A percentile compares a stretch with the other conserved stretches of the same genome.
Evolutionary conservation across 2,329 filamentous ascomycete species (phyloP).

Genomic region (Cryphonectria nitschkei): DNA sequence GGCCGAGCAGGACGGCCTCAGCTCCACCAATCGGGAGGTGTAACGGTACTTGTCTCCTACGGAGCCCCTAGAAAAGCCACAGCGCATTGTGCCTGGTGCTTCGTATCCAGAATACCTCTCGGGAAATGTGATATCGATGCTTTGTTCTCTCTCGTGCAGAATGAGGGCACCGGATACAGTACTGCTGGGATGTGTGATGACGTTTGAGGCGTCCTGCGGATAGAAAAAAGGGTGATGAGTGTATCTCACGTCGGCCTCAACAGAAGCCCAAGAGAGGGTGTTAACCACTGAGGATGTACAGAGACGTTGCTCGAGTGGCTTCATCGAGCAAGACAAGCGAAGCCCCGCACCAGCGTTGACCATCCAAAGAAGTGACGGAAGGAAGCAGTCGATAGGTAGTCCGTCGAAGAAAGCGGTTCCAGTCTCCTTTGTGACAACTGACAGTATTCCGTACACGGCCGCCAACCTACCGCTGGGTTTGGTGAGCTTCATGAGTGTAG

Average conservation of each 20-base stretch:
- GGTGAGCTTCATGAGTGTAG: neutral
- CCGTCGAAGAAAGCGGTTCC: neutral
- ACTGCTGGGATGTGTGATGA: neutral
- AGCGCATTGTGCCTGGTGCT: neutral
- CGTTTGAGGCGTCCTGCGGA: neutral
- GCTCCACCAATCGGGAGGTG: neutral
- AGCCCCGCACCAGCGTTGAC: neutral
- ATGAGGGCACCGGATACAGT: neutral
- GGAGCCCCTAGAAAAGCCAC: too few relatives aligned
- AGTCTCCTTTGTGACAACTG: neutral
- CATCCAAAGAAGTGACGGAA: neutral
- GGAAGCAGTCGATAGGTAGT: neutral
- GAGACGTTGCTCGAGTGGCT: neutral
- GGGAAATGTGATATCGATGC: neutral
- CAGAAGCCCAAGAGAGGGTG: conserved; percentile 4
- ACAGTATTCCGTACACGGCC: neutral
- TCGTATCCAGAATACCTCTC: neutral
- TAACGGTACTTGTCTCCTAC: neutral
- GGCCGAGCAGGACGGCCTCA: neutral
- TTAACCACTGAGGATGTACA: neutral
- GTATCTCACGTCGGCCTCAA: neutral
- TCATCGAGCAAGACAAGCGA: neutral
- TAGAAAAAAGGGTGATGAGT: neutral
- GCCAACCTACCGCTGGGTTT: neutral
- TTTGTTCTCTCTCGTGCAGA: neutral